Evolutionary conservation across 2,329 filamentous ascomycete genomes (phyloP), one percentile per base, ranked within the genome.

Genomic region (Trichoderma gracile): DNA sequence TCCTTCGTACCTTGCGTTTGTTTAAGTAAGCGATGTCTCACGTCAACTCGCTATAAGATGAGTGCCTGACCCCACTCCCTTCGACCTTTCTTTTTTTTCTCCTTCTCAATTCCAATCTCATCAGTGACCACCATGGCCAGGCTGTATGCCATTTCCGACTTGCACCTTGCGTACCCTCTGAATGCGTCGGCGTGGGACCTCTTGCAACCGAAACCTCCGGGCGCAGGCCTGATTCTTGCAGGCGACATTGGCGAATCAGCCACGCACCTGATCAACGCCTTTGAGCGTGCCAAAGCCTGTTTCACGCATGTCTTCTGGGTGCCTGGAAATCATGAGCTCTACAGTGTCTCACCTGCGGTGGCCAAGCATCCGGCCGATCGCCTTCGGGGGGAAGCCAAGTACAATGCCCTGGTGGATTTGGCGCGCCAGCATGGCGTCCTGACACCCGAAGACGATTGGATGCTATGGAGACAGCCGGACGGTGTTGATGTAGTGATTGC

Each of bases 301-400:
- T 61, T 61, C 25, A 61, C 58, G 14, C 58, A 61, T 17, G 58
- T 61, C 4, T 61, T 61, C 25, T 61, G 58, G 58, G 58, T 61
- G 3, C 58, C 58, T 9, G 58, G 58, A 33, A 61, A 61, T 38
- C 58, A 61, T 53, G 58, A 61, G n/a, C 47, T 61, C 25, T 61
- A 61, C n/a, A 53, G 21, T 17, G 23, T 61, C 38, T 53, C 58
- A 19, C 40, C 58, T n/a, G 43, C 49, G 4, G 21, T 23, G 47
- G 47, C 47, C 9, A 53, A 53, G 38, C 58, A 61, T 15, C 58
- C 58, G 9, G 47, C 40, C 30, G 58, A 61, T 38, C 40, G 23
- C 21, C 47, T 61, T 2, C 49, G 25, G 30, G 58, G 58, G 7
- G 58, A 61, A 8, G 58, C 47, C 9, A 61, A 61, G 17, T 61